Base-by-base conservation (phyloP, 176 grass and related monocot genomes). In the Bothriochloa decipiens region DNA sequence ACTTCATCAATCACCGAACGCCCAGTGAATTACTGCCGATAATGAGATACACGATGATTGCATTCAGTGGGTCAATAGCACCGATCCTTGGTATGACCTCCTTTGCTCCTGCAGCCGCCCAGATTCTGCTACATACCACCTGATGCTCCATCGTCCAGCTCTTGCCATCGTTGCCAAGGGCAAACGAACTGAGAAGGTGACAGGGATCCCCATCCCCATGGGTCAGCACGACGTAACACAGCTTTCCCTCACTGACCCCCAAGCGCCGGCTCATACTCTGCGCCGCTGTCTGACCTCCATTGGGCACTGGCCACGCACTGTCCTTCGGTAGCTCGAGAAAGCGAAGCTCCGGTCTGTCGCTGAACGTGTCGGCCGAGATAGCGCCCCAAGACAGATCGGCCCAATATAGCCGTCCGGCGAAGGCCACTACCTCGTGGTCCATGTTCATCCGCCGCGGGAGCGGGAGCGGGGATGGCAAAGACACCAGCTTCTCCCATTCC, bases 211-310 rank as follows among this genome's bases (percentile, higher is more conserved):
- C 29, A 32, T 32, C 29, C 29, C 18, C 16, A 16, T 61, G 66
- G 27, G 71, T 82, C 64, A 87, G 72, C 37, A 82, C 79, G 37
- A 68, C 25, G 9, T 87, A 87, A 32, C 70, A 61, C 70, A 87
- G 60, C 70, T 25, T 87, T 47, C 85, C 85, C 78, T 81, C 85
- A 14, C 78, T 87, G 61, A 75, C 78, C 61, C 85, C 85, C 11
- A 81, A 8, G 6, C 61, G 61, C 8, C 85, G 60, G 70, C 43
- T 60, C 60, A 25, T 55, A 7, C 33, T 63, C 11, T 76, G 78
- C 45, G 14, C 2, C 17, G 40, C n/a, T 11, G 15, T n/a, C n/a
- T 60, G n/a, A 41, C 10, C 35, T 4, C 55, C 16, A 5, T 7
- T 77, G 6, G 18, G 18, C 11, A n/a, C 35, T 39, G 70, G 78